These are phyloP conservation scores for Smallanthus sonchifolius DNA, from an alignment of 129 eudicot genomes.

Conservation along the genomic window DNA sequence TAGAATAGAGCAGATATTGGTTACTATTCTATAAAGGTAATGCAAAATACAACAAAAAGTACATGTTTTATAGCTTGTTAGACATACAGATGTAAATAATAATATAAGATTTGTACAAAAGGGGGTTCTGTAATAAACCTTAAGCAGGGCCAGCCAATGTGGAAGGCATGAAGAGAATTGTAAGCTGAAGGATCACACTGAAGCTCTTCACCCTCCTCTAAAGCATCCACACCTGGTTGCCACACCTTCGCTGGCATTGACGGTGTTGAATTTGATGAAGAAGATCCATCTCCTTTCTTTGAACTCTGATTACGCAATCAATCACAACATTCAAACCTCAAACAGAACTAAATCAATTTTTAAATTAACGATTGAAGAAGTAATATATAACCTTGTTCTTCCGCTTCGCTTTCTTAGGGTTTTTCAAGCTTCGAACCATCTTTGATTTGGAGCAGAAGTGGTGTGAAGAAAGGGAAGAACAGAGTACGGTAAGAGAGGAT, in stretches of 20 bases:
- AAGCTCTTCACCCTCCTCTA: constrained; percentile 94
- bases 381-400: constrained; percentile 53
- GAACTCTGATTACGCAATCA: constrained; percentile 35
- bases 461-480: neutral
- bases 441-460: neutral
- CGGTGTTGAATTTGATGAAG: constrained; percentile 40
- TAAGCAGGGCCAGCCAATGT: constrained; percentile 96
- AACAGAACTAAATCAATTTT: neutral
- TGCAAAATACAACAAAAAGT: neutral
- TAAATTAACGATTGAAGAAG: neutral
- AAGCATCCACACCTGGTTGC: constrained; percentile 89
- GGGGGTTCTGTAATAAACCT: constrained; percentile 38
- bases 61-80: neutral
- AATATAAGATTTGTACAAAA: neutral
- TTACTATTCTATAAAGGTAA: too few species aligned
- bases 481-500: constrained; percentile 16
- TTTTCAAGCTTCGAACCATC: constrained; percentile 78
- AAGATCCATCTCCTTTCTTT: constrained; percentile 58
- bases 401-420: constrained; percentile 67
- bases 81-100: neutral
- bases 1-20: too few species aligned
- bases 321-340: neutral
- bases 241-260: constrained; percentile 75
- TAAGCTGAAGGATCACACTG: constrained; percentile 96
- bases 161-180: constrained; percentile 86